Evolutionary conservation across 176 grass and related monocot species (phyloP).

Genomic region (Aegilops sharonensis): DNA sequence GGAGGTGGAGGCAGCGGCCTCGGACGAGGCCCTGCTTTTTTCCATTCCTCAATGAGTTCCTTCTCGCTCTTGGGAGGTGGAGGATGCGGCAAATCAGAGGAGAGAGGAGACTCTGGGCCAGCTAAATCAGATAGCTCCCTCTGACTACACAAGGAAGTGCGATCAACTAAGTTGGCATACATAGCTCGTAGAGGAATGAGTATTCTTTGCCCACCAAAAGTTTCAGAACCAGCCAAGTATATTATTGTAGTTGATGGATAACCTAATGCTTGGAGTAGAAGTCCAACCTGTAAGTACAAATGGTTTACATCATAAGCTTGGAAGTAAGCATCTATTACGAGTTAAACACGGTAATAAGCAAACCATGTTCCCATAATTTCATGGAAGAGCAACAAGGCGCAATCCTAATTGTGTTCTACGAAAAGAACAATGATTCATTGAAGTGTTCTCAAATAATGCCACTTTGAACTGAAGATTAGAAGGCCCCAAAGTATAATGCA

Average conservation of each 20-base stretch:
- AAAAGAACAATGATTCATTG: neutral
- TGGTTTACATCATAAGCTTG: constrained; percentile 29
- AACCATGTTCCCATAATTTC: neutral
- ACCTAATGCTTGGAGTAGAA: constrained; percentile 90
- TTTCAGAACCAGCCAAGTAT: constrained; percentile 93
- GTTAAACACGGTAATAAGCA: constrained; percentile 14
- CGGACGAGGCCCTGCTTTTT: constrained; percentile 75
- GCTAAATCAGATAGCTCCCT: constrained; percentile 68
- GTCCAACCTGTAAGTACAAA: constrained; percentile 64
- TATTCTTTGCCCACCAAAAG: constrained; percentile 90
- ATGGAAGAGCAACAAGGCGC: constrained; percentile 5
- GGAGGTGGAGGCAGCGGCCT: constrained; percentile 90
- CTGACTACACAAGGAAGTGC: constrained; percentile 68
- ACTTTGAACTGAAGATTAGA: constrained; percentile 16
- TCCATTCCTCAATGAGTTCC: constrained; percentile 90
- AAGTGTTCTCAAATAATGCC: neutral
- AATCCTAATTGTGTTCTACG: neutral
- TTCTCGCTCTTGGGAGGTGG: constrained; percentile 65
- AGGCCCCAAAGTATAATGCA: neutral
- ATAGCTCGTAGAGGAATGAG: constrained; percentile 86
- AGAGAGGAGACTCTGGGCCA: constrained; percentile 74
- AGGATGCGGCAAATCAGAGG: constrained; percentile 53
- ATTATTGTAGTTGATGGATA: constrained; percentile 89
- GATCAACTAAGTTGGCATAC: constrained; percentile 87
- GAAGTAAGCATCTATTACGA: constrained; percentile 8